Conservation (phyloP, 2,329 filamentous ascomycete species). For the Penicillium sclerotiorum region DNA sequence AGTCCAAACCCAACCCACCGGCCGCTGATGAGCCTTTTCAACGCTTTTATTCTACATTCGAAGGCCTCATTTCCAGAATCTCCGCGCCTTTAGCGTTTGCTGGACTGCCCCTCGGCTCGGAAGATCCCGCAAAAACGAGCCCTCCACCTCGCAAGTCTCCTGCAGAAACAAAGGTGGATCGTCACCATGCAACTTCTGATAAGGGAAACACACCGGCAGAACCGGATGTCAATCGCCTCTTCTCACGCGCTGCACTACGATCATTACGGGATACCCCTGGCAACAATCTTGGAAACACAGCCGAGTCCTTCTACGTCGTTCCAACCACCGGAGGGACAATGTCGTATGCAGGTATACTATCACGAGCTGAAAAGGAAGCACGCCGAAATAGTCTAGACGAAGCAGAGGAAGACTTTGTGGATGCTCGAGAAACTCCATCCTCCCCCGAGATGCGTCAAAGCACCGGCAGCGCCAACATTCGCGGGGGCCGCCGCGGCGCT, state of each 20-base stretch:
- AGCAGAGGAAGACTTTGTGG: constrained; percentile 84
- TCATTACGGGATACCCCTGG: constrained; percentile 71
- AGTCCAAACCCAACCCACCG: constrained; percentile 21
- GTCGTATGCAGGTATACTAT: constrained; percentile 88
- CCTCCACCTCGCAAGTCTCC: constrained; percentile 34
- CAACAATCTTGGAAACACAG: constrained; percentile 59
- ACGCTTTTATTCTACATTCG: constrained; percentile 89
- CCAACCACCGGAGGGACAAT: constrained; percentile 88
- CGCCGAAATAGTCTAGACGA: constrained; percentile 58
- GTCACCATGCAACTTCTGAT: constrained; percentile 43
- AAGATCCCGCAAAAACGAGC: constrained; percentile 37
- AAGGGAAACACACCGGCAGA: constrained; percentile 51
- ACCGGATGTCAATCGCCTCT: constrained; percentile 79
- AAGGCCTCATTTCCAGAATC: constrained; percentile 81
- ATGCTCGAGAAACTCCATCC: constrained; percentile 71
- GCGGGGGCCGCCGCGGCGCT: constrained; percentile 18
- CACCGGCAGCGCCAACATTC: constrained; percentile 45
- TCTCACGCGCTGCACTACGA: constrained; percentile 80
- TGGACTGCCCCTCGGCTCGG: constrained; percentile 73
- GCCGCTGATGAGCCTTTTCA: constrained; percentile 76
- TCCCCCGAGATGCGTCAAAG: constrained; percentile 51
- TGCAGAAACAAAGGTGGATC: constrained; percentile 41
- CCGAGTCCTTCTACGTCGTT: constrained; percentile 88
- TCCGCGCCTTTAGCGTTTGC: constrained; percentile 92
- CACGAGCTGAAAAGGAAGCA: constrained; percentile 49